Evolutionary conservation across 306 rosid species (phyloP).

Genomic region (Castanopsis chinensis): DNA sequence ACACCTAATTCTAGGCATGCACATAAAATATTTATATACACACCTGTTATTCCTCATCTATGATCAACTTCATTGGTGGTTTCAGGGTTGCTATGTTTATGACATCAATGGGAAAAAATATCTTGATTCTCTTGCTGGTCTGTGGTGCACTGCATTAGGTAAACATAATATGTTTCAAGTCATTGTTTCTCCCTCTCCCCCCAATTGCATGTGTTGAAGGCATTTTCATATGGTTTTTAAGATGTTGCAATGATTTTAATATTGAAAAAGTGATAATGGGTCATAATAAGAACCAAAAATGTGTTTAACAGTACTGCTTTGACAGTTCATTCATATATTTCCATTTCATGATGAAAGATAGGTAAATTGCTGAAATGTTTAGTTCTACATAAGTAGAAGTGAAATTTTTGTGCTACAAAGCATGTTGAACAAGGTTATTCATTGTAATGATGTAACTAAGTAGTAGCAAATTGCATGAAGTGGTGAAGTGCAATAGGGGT

Average conservation of each 20-base stretch:
- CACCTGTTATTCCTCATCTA: background rate
- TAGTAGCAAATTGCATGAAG: background rate
- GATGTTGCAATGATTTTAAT: conserved; percentile 1
- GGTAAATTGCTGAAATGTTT: conserved; percentile 1
- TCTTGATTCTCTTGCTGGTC: conserved; percentile 92
- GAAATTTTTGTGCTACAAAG: background rate
- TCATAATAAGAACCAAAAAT: background rate
- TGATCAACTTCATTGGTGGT: conserved; percentile 24
- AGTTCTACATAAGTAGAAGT: background rate
- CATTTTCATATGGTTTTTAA: background rate
- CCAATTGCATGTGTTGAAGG: conserved; percentile 1
- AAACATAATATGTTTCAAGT: background rate
- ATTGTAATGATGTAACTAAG: background rate
- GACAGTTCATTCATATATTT: background rate
- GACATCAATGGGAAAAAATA: conserved; percentile 82
- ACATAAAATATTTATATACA: background rate
- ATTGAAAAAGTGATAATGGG: background rate
- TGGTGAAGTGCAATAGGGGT: background rate
- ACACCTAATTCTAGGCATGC: background rate
- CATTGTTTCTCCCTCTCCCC: background rate
- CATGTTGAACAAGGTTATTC: background rate
- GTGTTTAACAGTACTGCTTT: background rate
- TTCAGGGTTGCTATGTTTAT: conserved; percentile 91
- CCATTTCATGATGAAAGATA: background rate
- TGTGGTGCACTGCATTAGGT: conserved; percentile 90